Evolutionary conservation across 805 yeast species (phyloP).

Genomic region (Wickerhamiella allomyrinae): DNA sequence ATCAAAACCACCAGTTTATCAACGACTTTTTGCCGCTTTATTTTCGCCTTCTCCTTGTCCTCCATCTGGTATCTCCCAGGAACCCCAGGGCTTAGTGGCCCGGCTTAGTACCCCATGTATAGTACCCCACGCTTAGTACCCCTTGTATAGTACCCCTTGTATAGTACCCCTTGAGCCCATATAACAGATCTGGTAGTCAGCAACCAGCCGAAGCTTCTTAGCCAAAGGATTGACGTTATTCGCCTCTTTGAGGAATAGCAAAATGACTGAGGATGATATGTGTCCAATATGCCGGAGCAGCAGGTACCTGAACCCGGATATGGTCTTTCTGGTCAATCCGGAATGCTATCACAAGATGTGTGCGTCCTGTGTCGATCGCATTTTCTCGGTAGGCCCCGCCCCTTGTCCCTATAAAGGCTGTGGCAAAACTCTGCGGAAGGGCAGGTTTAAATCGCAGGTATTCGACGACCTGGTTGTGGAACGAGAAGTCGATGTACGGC

Average conservation of each 20-base stretch:
- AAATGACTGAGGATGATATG: slow-evolving; percentile 37
- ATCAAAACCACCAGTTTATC: not conserved
- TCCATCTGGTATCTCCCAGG: too few species aligned
- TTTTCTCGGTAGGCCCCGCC: slow-evolving; percentile 87
- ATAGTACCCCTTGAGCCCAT: too few species aligned
- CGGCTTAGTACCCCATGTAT: too few species aligned
- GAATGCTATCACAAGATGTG: slow-evolving; percentile 98
- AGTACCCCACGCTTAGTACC: too few species aligned
- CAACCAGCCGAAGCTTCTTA: too few species aligned
- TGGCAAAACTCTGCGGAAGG: slow-evolving; percentile 72
- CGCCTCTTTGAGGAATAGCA: too few species aligned
- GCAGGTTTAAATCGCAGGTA: slow-evolving; percentile 79
- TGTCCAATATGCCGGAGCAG: slow-evolving; percentile 98
- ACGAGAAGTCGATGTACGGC: slow-evolving; percentile 81
- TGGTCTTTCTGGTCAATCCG: slow-evolving; percentile 83
- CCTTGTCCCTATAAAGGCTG: slow-evolving; percentile 93
- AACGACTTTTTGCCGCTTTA: not conserved
- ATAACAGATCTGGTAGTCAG: too few species aligned
- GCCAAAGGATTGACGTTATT: too few species aligned
- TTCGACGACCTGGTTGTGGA: slow-evolving; percentile 87
- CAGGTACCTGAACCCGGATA: slow-evolving; percentile 81
- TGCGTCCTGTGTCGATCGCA: slow-evolving; percentile 88
- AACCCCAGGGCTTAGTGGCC: too few species aligned
- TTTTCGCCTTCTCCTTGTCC: not conserved
- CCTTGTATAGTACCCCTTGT: too few species aligned